These are phyloP conservation scores for Solanum dulcamara DNA, from an alignment of 257 asterid species.

Conservation along the genomic window DNA sequence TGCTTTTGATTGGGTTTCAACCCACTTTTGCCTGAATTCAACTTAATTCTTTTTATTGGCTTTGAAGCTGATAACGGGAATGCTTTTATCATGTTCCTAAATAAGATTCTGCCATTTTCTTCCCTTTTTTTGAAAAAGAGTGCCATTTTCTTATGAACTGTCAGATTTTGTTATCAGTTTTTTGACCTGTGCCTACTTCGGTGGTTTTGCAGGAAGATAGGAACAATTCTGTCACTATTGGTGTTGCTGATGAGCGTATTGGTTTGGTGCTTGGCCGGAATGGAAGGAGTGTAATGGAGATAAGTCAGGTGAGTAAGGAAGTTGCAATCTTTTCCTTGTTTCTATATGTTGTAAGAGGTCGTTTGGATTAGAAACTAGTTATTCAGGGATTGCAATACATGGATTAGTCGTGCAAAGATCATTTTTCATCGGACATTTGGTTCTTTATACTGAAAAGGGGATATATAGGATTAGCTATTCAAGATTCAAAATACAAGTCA, in stretches of 20 bases:
- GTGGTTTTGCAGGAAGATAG: conserved; percentile 48
- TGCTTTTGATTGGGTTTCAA: neutral
- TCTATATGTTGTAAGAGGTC: neutral
- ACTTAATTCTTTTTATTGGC: neutral
- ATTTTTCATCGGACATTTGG: neutral
- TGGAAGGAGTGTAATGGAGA: conserved; percentile 76
- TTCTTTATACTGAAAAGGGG: neutral
- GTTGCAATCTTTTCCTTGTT: neutral
- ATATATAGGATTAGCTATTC: neutral
- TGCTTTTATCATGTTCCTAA: neutral
- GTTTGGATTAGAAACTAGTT: neutral
- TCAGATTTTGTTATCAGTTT: neutral
- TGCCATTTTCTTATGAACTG: neutral
- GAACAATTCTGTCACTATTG: conserved; percentile 73
- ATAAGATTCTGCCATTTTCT: neutral
- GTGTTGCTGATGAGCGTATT: conserved; percentile 76
- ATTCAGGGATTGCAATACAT: neutral
- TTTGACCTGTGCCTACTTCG: neutral
- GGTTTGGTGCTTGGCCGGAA: conserved; percentile 92
- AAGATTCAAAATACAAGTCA: neutral
- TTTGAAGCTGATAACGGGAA: neutral
- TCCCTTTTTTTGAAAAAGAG: too few relatives aligned
- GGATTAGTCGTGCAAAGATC: neutral
- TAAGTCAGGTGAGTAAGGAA: conserved; percentile 55
- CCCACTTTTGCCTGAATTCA: neutral